Percentiles rank a stretch among this genome's conserved stretches.
phyloP scores from a whole-genome alignment of 441 rosid genomes.

The Theobroma grandiflorum region DNA sequence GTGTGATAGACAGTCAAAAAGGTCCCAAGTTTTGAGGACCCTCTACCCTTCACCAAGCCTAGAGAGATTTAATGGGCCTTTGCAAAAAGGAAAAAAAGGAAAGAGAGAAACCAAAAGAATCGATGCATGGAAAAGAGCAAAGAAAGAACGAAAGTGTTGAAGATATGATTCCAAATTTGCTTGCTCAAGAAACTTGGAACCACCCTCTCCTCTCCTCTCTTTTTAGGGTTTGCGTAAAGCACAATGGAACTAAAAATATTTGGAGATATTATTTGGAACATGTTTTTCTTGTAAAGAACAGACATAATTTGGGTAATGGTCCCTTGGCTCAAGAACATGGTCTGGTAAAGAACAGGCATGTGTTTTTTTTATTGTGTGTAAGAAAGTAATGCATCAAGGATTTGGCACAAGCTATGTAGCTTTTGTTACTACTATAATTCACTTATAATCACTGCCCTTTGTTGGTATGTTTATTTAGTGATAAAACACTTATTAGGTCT shows the following conservation, averaged over 20 bases:
- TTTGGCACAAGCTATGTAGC: not conserved
- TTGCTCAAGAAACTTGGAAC: conserved; percentile 56
- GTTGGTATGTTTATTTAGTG: not conserved
- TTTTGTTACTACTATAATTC: not conserved
- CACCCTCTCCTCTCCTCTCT: not conserved
- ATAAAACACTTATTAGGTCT: not conserved
- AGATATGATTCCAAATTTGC: conserved; percentile 54
- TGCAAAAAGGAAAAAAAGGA: no score
- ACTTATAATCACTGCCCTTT: not conserved
- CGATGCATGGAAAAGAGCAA: not conserved
- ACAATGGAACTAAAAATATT: conserved; percentile 22
- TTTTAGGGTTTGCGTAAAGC: conserved; percentile 56
- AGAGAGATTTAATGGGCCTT: no score
- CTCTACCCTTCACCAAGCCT: not conserved
- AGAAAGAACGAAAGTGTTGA: not conserved
- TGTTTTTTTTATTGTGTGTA: conserved; percentile 30
- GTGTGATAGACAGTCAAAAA: not conserved
- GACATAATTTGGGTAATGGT: conserved; percentile 36
- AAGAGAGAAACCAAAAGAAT: no score
- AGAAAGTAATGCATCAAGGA: conserved; percentile 33
- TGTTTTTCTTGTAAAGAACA: conserved; percentile 12
- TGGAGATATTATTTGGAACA: conserved; percentile 3
- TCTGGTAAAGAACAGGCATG: conserved; percentile 44
- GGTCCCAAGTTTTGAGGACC: not conserved
- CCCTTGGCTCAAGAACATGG: conserved; percentile 35